phyloP scores from a whole-genome alignment of 2,329 filamentous ascomycete genomes.

The Stagonosporopsis chrysanthemi region DNA sequence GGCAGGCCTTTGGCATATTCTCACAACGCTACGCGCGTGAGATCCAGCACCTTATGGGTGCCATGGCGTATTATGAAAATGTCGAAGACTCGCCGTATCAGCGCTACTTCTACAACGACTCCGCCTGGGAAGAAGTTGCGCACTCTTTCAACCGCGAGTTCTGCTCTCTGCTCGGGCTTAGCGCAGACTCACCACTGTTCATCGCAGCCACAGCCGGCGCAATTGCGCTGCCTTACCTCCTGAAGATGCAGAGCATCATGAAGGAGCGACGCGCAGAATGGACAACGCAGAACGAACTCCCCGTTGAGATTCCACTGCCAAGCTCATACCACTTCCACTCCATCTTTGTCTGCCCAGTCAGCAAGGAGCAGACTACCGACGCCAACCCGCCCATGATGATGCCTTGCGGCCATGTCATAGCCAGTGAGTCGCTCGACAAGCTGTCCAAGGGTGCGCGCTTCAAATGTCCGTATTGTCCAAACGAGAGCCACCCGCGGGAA shows the following conservation, averaged over 20 bases:
- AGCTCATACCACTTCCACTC: conserved; percentile 80
- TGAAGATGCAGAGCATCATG: conserved; percentile 89
- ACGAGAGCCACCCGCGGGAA: conserved; percentile 79
- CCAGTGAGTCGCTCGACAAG: conserved; percentile 79
- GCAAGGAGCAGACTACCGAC: conserved; percentile 94
- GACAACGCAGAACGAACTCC: conserved; percentile 90
- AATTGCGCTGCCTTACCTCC: conserved; percentile 85
- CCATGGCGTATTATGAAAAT: conserved; percentile 81
- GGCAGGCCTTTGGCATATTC: conserved; percentile 76
- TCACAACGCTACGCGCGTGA: conserved; percentile 77
- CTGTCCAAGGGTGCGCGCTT: conserved; percentile 81
- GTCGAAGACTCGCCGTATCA: conserved; percentile 79
- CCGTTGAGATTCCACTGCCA: conserved; percentile 74
- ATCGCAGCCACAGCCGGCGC: conserved; percentile 90
- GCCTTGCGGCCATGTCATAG: conserved; percentile 93
- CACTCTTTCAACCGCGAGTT: conserved; percentile 93
- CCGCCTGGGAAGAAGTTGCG: conserved; percentile 82
- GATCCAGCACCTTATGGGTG: conserved; percentile 80
- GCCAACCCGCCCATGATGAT: conserved; percentile 96
- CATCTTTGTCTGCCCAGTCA: conserved; percentile 97
- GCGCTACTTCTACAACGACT: conserved; percentile 76
- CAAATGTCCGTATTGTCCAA: conserved; percentile 97
- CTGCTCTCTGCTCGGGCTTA: conserved; percentile 87
- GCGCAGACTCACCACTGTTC: conserved; percentile 90
- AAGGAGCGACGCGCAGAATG: conserved; percentile 91